These are phyloP conservation scores for Fragaria nilgerrensis DNA, from an alignment of 306 rosid species.

Conservation along the genomic window DNA sequence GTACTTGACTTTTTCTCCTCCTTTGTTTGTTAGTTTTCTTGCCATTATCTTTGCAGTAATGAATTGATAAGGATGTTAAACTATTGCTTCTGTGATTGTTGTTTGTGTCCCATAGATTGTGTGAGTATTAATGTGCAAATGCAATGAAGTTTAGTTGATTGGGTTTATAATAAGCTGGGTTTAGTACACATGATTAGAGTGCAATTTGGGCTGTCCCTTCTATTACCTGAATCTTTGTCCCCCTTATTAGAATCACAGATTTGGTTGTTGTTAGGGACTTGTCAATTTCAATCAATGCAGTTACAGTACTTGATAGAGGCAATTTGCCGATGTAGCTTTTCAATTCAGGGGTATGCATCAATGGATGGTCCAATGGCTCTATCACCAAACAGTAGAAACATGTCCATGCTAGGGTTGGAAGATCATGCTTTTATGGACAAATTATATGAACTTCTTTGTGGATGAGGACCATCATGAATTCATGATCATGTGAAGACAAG, in stretches of 20 bases:
- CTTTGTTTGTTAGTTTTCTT: neutral
- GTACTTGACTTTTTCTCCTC: constrained; percentile 2
- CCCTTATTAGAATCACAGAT: constrained; percentile 4
- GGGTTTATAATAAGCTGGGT: neutral
- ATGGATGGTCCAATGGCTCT: constrained; percentile 9
- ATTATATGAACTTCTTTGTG: neutral
- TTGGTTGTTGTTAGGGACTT: constrained; percentile 2
- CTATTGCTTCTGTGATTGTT: neutral
- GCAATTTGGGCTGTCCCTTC: neutral
- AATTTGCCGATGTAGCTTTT: constrained; percentile 2
- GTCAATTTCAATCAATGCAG: constrained; percentile 24
- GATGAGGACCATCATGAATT: neutral
- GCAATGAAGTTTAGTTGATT: neutral
- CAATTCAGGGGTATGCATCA: neutral
- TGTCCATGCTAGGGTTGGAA: neutral
- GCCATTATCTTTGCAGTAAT: neutral
- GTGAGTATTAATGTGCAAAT: neutral
- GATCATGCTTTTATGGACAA: constrained; percentile 16
- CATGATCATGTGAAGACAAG: constrained; percentile 14
- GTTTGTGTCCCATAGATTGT: neutral
- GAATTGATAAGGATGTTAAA: neutral
- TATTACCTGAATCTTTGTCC: constrained; percentile 47
- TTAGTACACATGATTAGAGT: neutral
- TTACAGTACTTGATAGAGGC: neutral
- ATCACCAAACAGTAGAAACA: constrained; percentile 19